Evolutionary conservation across 176 grass and related monocot genomes (phyloP), one percentile per base, ranked within the genome.

Genomic region (Cymbopogon citratus): DNA sequence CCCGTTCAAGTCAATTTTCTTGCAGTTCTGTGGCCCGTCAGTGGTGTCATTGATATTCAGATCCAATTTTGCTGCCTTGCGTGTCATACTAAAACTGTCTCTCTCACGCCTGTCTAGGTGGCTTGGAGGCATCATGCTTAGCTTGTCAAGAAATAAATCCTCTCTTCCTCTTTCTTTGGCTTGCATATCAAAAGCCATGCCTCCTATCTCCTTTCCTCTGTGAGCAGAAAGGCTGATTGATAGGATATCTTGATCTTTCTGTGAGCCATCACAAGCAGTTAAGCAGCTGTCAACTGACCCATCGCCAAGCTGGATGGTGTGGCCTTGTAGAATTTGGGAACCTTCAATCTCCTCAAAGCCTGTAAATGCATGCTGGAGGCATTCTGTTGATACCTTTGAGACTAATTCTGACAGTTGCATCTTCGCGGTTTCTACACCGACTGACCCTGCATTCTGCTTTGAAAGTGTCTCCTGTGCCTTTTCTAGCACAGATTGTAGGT

Each of bases 1-100:
- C 64, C 96, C 91, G 85, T 99, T 99, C 56, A 99, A 84, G 72
- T 99, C 96, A 46, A 98, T 87, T 63, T 93, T 87, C 85, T 93
- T 93, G 80, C 85, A 84, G 63, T 80, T 82, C 24, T 89, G 80
- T 74, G 79, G 45, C 35, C 63, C 84, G 7, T 92, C 90, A 75
- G 79, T 80, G 61, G 70, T 49, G 65, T 90, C 88, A 21, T 91
- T 87, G 10, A 87, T 83, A 67, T 99, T 99, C 43, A 99, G 77
- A 80, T 99, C 90, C 80, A 99, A 63, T 54, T 93, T 77, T 27
- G 86, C 61, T 36, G 82, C 28, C 62, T 89, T 85, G 49, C 89
- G 71, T 80, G 86, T 38, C 76, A 83, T 79, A 25, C 83, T 69
- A 24, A 90, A 90, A 52, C 33, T 43, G 14, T 74, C 84, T 74